These are phyloP conservation scores for Microcyclospora tardicrescens DNA, from an alignment of 2,329 filamentous ascomycete genomes.

Conservation along the genomic window DNA sequence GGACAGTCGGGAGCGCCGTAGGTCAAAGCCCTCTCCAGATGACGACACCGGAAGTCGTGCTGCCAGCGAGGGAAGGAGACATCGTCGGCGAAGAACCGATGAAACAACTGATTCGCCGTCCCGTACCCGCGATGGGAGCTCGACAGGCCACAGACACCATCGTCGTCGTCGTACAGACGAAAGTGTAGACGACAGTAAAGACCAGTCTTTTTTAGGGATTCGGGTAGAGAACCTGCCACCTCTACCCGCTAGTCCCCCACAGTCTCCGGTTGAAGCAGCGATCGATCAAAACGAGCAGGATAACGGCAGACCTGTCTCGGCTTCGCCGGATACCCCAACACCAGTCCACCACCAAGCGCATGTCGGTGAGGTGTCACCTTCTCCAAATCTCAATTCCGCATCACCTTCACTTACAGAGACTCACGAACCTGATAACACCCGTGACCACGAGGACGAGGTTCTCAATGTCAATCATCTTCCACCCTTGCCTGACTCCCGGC, in stretches of 20 bases:
- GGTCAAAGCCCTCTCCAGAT: slow-evolving; percentile 12
- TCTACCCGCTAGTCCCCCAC: slow-evolving; percentile 24
- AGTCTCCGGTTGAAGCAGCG: slow-evolving; percentile 15
- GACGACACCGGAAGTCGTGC: slow-evolving; percentile 6
- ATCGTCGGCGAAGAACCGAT: too few species aligned
- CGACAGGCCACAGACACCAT: slow-evolving; percentile 10
- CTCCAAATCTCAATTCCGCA: background rate
- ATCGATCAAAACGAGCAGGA: slow-evolving; percentile 14
- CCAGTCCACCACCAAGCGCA: background rate
- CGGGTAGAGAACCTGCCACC: slow-evolving; percentile 47
- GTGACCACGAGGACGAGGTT: background rate
- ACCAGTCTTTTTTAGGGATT: slow-evolving; percentile 51
- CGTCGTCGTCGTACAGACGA: slow-evolving; percentile 14
- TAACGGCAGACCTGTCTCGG: slow-evolving; percentile 20
- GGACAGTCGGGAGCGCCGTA: slow-evolving; percentile 13
- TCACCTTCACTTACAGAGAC: background rate
- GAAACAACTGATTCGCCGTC: slow-evolving; percentile 6
- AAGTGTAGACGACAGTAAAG: slow-evolving; percentile 13
- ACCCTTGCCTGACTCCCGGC: background rate
- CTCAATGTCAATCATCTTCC: background rate
- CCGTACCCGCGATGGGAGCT: slow-evolving; percentile 3
- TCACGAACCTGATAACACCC: background rate
- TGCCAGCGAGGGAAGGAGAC: too few species aligned
- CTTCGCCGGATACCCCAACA: slow-evolving; percentile 12
- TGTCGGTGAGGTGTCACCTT: too few species aligned